A percentile compares a stretch with the other conserved stretches of the same genome.
phyloP scores from a whole-genome alignment of 1,284 basidiomycete genomes.

The Neonothopanus nambi region DNA sequence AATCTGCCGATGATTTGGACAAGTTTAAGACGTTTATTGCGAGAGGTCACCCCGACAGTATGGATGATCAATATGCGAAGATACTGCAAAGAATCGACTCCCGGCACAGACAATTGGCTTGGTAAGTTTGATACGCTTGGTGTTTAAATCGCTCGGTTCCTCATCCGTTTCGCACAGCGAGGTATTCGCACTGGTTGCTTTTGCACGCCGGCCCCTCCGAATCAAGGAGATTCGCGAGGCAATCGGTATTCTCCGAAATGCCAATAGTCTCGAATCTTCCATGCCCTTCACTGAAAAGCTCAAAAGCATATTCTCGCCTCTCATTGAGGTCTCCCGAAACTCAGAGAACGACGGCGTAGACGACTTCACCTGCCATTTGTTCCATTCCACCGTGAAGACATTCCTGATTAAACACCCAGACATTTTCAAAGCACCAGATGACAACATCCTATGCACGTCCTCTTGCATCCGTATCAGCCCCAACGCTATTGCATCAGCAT shows the following conservation, averaged over 20 bases:
- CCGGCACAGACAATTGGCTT: constrained; percentile 14
- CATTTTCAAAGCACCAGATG: constrained; percentile 3
- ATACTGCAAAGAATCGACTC: constrained; percentile 16
- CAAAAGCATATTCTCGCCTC: constrained; percentile 17
- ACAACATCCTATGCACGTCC: background rate
- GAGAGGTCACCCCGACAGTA: constrained; percentile 14
- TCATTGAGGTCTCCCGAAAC: constrained; percentile 19
- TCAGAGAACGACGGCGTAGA: background rate
- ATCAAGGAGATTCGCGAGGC: constrained; percentile 27
- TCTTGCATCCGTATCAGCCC: constrained; percentile 11
- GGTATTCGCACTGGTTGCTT: constrained; percentile 26
- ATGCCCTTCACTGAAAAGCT: constrained; percentile 9
- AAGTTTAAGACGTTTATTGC: constrained; percentile 18
- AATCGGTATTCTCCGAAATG: constrained; percentile 13
- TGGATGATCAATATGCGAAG: constrained; percentile 18
- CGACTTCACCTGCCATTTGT: constrained; percentile 23
- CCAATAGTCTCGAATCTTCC: background rate
- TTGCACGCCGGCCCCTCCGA: constrained; percentile 24
- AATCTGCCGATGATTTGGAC: constrained; percentile 15
- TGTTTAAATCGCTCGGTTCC: background rate
- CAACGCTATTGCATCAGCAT: constrained; percentile 18
- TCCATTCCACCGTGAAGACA: constrained; percentile 26
- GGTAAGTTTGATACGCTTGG: constrained; percentile 11
- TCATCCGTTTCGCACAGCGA: constrained; percentile 19
- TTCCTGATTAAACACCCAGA: constrained; percentile 22